These are phyloP conservation scores for Pyrenochaeta sp. DNA, from an alignment of 2,329 filamentous ascomycete genomes.

Conservation along the genomic window DNA sequence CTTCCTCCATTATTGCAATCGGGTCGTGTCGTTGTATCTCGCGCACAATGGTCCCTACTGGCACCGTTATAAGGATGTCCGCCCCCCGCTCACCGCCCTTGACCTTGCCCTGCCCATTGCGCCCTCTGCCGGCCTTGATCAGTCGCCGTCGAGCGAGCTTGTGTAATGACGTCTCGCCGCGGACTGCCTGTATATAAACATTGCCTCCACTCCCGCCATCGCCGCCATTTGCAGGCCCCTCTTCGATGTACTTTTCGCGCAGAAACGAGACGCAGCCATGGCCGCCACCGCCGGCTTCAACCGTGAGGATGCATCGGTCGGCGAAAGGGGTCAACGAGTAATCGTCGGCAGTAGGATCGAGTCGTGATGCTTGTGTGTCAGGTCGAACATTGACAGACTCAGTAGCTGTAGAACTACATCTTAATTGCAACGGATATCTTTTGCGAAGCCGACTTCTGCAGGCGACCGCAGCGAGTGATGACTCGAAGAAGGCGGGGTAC, in stretches of 20 bases:
- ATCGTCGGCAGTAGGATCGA: constrained; percentile 85
- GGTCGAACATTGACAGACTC: constrained; percentile 10
- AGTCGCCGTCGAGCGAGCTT: constrained; percentile 83
- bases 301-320: constrained; percentile 80
- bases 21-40: constrained; percentile 84
- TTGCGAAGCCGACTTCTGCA: constrained; percentile 26
- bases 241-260: constrained; percentile 85
- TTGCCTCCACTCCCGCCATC: constrained; percentile 92
- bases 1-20: constrained; percentile 69
- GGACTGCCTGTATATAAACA: constrained; percentile 91
- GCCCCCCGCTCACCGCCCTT: constrained; percentile 81
- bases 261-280: constrained; percentile 95
- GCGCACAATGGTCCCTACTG: constrained; percentile 88
- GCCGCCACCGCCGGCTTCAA: constrained; percentile 83
- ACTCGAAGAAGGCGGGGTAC: constrained; percentile 52
- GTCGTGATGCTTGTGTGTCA: constrained; percentile 43
- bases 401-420: constrained; percentile 40
- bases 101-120: constrained; percentile 77
- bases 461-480: constrained; percentile 29
- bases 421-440: constrained; percentile 23
- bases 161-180: constrained; percentile 90
- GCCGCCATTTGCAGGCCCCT: constrained; percentile 92
- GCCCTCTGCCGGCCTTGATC: constrained; percentile 77
- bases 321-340: constrained; percentile 85
- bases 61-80: constrained; percentile 87